Conservation (phyloP, 768 basidiomycete species). For the Suillus occidentalis region DNA sequence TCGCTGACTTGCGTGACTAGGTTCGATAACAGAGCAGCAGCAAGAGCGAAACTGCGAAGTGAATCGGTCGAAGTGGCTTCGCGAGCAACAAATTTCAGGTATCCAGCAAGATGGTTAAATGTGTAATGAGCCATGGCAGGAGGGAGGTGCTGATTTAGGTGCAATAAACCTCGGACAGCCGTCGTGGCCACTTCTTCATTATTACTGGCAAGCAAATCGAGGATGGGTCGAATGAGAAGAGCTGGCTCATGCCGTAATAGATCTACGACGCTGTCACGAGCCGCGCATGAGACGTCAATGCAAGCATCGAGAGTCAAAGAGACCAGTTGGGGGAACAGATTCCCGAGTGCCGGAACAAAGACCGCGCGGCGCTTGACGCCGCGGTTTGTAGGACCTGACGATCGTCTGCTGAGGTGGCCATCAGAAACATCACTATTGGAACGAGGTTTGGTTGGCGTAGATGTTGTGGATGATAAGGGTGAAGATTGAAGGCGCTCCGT, state of each 20-base stretch:
- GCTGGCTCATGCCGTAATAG: conserved; percentile 75
- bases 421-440: conserved; percentile 25
- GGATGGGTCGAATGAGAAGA: conserved; percentile 59
- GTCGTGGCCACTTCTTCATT: conserved; percentile 48
- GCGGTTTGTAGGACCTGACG: conserved; percentile 39
- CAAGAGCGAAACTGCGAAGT: conserved; percentile 52
- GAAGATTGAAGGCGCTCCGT: conserved; percentile 32
- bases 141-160: conserved; percentile 56
- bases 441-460: conserved; percentile 33
- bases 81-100: conserved; percentile 54
- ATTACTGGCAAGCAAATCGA: conserved; percentile 58
- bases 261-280: conserved; percentile 58
- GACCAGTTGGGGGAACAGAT: conserved; percentile 55
- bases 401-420: conserved; percentile 44
- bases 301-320: conserved; percentile 53
- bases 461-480: conserved; percentile 32
- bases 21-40: conserved; percentile 57
- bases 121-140: conserved; percentile 64
- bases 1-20: conserved; percentile 67
- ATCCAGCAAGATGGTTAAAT: conserved; percentile 71
- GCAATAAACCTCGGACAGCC: conserved; percentile 56
- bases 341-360: conserved; percentile 61
- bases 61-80: conserved; percentile 43
- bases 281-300: conserved; percentile 52
- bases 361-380: conserved; percentile 60